Conservation (phyloP, 495 filamentous ascomycete species). For the Mycothermus thermophilus region DNA sequence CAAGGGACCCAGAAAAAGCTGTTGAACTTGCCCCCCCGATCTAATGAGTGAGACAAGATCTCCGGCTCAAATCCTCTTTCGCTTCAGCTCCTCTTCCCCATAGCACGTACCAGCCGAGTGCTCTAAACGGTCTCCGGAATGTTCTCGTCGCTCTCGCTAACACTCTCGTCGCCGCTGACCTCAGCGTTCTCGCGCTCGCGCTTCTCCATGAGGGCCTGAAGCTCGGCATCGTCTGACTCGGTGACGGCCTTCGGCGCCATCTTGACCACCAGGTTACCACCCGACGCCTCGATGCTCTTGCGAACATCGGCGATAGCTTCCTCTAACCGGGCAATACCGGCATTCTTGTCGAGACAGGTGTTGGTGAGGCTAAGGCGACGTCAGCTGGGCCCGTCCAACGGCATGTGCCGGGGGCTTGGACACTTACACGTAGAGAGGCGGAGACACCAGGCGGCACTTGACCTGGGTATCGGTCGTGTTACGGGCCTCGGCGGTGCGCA, state of each 20-base stretch:
- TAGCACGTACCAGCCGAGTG: too few relatives aligned
- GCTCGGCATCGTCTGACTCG: constrained; percentile 91
- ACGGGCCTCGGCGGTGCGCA: constrained; percentile 73
- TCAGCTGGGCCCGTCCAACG: too few relatives aligned
- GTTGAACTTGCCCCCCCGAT: constrained; percentile 5
- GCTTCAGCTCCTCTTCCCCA: too few relatives aligned
- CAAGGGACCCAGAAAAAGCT: constrained; percentile 1
- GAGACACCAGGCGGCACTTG: constrained; percentile 92
- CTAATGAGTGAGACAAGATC: too few relatives aligned
- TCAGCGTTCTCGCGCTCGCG: constrained; percentile 93
- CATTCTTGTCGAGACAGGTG: constrained; percentile 84
- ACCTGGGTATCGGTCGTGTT: constrained; percentile 84
- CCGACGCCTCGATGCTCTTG: constrained; percentile 54
- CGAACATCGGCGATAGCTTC: constrained; percentile 76
- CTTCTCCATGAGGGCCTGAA: constrained; percentile 98
- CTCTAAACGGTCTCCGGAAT: constrained; percentile 37
- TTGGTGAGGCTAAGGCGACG: constrained; percentile 45
- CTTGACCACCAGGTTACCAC: constrained; percentile 70
- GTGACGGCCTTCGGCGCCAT: constrained; percentile 99
- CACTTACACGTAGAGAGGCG: constrained; percentile 70
- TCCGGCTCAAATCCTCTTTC: too few relatives aligned
- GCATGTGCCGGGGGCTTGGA: too few relatives aligned
- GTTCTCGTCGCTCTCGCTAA: constrained; percentile 82
- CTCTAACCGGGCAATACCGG: constrained; percentile 71
- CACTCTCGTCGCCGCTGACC: constrained; percentile 89